Base-by-base conservation (phyloP, 345 rosid genomes). In the Aurinia saxatilis region DNA sequence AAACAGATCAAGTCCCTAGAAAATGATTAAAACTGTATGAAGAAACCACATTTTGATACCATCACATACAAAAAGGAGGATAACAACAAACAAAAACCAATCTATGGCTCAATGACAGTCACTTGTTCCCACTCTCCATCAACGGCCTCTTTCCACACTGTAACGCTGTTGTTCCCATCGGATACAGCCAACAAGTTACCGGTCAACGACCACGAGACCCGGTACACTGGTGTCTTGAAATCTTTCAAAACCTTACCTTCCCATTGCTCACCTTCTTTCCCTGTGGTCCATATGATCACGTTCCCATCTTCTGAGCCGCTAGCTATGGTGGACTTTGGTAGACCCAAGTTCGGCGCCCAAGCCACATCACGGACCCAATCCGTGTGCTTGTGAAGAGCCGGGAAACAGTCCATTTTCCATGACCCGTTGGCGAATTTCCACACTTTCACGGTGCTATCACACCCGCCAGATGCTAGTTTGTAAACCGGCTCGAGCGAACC, bases 361-460 rank as follows among this genome's bases (percentile, higher is more conserved):
- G 85, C 85, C 57, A 83, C 88, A 34, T 81, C 88, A n/a, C 84
- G 72, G 2, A 83, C 85, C 88, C 88, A 79, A 25, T 83, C 85
- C 6, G 73, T 75, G 66, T 83, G 88, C 78, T 66, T 83, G 58
- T 75, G 77, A 21, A 81, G 82, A 25, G 88, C 78, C 13, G 85
- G 88, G 70, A 63, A 73, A 66, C 85, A 81, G 48, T 83, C 88
- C 82, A 81, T 70, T 50, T 77, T 77, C 88, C 88, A 83, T 21
- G 63, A 71, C 56, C 85, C 88, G 55, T 77, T 79, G 15, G 57
- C 42, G 23, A 78, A 75, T 38, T 73, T 83, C 88, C 88, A 83
- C 16, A 83, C 85, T 71, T 77, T 83, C 62, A 81, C 85, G 0
- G 82, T 79, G 48, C 69, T 81, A 50, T 83, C 88, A 44, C 78